Base-by-base conservation (phyloP, 2,329 filamentous ascomycete species). In the Clarireedia homoeocarpa region DNA sequence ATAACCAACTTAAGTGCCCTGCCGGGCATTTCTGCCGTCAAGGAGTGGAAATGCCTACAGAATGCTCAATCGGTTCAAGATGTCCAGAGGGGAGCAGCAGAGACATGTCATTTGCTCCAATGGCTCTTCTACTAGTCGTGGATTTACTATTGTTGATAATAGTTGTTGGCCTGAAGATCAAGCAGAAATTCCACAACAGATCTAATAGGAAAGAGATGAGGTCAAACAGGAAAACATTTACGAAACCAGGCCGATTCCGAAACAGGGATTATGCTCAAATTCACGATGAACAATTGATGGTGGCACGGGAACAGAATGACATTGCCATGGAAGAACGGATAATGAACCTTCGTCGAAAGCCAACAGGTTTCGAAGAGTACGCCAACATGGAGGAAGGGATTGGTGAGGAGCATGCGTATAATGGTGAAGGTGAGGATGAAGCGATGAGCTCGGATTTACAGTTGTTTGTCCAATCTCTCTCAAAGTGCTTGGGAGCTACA, bases 391-490 rank as follows among this genome's bases (percentile, higher is more conserved):
- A 60, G 17, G 45, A 60, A 48, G 59, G 4, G 20, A 48, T 57
- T 24, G 61, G 62, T 20, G 55, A 56, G 20, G 55, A 56, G 45
- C 60, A 57, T 34, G n/a, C 47, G 9, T 47, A 60, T 24, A 51
- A 58, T 5, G 60, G 59, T n/a, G 49, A 63, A 12, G 7, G 59
- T 4, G 55, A 60, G 9, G 15, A 59, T 67, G 15, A 63, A 69
- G 51, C 70, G 70, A 44, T 66, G 65, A 30, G 69, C 59, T 48
- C 64, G 0, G 70, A 79, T 61, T 72, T 81, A 17, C 71, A 72
- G 38, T 69, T 72, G 0, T 81, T 82, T 61, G 72, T 82, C 24
- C 73, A 76, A 45, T 81, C 78, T 0, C 76, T 81, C 71, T 72
- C 74, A 23, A 75, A 71, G 59, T 76, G 76, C 17, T 77, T 79